Evolutionary conservation across 148 eudicot species (phyloP).

Genomic region (Chenopodium berlandieri): DNA sequence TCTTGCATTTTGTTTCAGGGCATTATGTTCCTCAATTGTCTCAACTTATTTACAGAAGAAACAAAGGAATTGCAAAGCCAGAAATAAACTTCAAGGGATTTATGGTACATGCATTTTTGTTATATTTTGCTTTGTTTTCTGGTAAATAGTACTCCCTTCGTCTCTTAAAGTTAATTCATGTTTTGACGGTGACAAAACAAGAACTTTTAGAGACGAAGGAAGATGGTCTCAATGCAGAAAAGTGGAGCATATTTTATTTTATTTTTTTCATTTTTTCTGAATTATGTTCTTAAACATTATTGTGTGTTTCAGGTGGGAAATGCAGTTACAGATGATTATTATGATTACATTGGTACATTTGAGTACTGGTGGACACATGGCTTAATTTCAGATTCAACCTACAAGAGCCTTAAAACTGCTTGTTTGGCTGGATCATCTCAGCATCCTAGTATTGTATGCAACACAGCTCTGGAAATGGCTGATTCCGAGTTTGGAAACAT

Average conservation of each 20-base stretch:
- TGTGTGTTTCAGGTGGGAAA: slow-evolving; percentile 68
- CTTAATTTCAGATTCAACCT: slow-evolving; percentile 78
- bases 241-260: neutral
- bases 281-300: neutral
- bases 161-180: too few species aligned
- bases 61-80: slow-evolving; percentile 67
- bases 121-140: neutral
- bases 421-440: slow-evolving; percentile 66
- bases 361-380: slow-evolving; percentile 98
- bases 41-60: slow-evolving; percentile 62
- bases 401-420: slow-evolving; percentile 40
- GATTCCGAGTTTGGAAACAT: slow-evolving; percentile 73
- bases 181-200: too few species aligned
- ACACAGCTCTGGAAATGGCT: slow-evolving; percentile 47
- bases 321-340: slow-evolving; percentile 84
- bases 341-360: slow-evolving; percentile 85
- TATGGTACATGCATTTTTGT: slow-evolving; percentile 44
- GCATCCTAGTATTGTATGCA: slow-evolving; percentile 65
- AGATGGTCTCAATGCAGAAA: neutral
- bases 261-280: too few species aligned
- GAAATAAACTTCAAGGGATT: slow-evolving; percentile 84
- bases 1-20: slow-evolving; percentile 38
- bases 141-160: neutral
- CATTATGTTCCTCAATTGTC: slow-evolving; percentile 94
- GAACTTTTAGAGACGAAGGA: too few species aligned